Evolutionary conservation across 805 yeast species (phyloP), one percentile per base, ranked within the genome.

Genomic region (Yarrowia yakushimensis): DNA sequence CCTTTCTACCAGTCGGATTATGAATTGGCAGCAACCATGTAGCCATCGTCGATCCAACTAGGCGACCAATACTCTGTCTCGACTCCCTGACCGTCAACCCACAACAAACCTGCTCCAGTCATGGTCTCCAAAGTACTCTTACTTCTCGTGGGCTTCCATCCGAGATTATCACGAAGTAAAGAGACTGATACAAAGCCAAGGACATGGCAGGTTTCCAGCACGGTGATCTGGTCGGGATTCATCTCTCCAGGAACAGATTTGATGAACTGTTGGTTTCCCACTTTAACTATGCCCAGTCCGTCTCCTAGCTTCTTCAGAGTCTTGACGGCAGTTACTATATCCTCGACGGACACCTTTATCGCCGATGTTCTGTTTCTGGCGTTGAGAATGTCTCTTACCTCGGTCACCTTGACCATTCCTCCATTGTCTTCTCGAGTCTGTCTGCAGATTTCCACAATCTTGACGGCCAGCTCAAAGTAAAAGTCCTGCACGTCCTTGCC

Each of bases 41-140:
- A 63, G 68, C 75, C 66, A 70, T 74, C 31, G 31, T 61, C 66
- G 23, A 70, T 63, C 72, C 72, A 71, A 10, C 68, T 52, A 18
- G 77, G 77, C 2, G 71, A 65, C 79, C 79, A 76, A 66, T 72
- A 76, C 63, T 68, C 70, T 2, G 68, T 65, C 34, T 75, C 76
- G 13, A 42, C 37, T 3, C 67, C 74, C 66, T 76, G 78, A 7
- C 39, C 62, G 71, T 92, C 98, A 0, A 91, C 76, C 99, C 99
- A 93, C 13, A 93, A 75, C 61, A 90, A 78, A 3, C 98, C 97
- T 57, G 80, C 80, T 66, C 87, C 79, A 0, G 92, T 87, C 90
- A 93, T 85, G 48, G 88, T 93, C 37, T 88, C 86, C 5, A 93
- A 70, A 4, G 85, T 86, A 0, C 84, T 75, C 65, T 79, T 79